phyloP scores from a whole-genome alignment of 768 basidiomycete species.

The Leccinellum albellum region DNA sequence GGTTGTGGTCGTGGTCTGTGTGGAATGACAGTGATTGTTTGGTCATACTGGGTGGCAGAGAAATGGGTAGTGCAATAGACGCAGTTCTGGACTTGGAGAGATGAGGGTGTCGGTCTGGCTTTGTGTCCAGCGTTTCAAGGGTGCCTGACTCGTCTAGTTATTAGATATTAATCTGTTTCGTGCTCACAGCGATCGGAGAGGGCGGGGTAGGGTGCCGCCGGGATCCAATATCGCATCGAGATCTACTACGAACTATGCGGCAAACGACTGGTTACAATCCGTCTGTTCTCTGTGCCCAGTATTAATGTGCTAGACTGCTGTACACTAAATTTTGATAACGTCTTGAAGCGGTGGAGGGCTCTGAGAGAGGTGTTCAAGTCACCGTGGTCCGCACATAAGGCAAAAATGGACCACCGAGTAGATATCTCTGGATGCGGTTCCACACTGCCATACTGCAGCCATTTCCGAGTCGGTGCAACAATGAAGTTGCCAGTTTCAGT shows the following conservation, averaged over 20 bases:
- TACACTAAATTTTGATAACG: too few relatives aligned
- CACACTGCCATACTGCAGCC: too few relatives aligned
- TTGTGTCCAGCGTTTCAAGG: background rate
- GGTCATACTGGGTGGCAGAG: background rate
- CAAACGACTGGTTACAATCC: background rate
- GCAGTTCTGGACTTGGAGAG: background rate
- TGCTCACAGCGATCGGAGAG: background rate
- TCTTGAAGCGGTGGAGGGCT: background rate
- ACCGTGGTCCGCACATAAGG: too few relatives aligned
- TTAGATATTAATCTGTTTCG: background rate
- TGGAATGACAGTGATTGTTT: background rate
- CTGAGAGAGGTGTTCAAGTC: background rate
- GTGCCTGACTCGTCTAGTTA: background rate
- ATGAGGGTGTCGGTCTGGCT: too few relatives aligned
- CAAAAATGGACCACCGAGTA: background rate
- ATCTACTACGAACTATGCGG: background rate
- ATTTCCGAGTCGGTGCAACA: constrained; percentile 7
- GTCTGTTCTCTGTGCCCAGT: background rate
- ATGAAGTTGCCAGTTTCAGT: background rate
- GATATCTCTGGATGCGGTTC: too few relatives aligned
- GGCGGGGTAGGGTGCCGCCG: background rate
- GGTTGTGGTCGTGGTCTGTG: background rate
- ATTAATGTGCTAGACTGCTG: background rate
- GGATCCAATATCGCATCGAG: background rate
- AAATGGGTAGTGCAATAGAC: background rate